Evolutionary conservation across 495 filamentous ascomycete genomes (phyloP).

Genomic region (Penicillium antarcticum): DNA sequence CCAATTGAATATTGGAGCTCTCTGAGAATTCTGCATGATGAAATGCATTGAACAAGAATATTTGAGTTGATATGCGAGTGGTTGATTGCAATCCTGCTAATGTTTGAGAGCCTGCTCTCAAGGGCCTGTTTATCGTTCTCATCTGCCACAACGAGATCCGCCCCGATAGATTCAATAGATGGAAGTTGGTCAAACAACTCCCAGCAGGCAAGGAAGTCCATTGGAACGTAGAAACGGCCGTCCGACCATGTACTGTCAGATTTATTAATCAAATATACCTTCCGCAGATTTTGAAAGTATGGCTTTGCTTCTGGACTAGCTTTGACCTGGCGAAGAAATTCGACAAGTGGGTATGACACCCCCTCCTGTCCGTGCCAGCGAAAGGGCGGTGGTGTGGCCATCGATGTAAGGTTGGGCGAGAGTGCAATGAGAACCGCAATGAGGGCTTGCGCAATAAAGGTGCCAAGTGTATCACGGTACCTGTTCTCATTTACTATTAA

Average conservation of each 20-base stretch:
- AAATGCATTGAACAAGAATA: conserved; percentile 13
- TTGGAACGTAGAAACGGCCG: conserved; percentile 9
- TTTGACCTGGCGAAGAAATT: conserved; percentile 14
- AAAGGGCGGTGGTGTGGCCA: conserved; percentile 12
- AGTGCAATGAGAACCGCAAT: conserved; percentile 22
- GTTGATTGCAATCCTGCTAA: conserved; percentile 15
- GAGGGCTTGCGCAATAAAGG: conserved; percentile 22
- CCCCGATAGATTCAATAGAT: conserved; percentile 21
- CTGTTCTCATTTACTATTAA: background rate
- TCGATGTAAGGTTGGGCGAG: conserved; percentile 22
- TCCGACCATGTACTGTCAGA: background rate
- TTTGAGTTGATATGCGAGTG: conserved; percentile 12
- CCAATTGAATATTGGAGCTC: conserved; percentile 22
- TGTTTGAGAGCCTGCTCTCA: conserved; percentile 11
- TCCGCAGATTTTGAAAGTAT: conserved; percentile 23
- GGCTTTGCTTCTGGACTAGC: background rate
- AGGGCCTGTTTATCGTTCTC: background rate
- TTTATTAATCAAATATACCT: conserved; percentile 16
- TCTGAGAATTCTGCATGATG: conserved; percentile 14
- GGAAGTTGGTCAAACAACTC: conserved; percentile 15
- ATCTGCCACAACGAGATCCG: conserved; percentile 12
- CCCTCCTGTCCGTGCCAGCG: background rate
- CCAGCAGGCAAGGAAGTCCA: conserved; percentile 12
- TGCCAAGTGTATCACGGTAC: background rate
- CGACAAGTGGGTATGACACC: conserved; percentile 11